phyloP scores from a whole-genome alignment of 352 stramenopile genomes.

The Phytophthora cactorum region DNA sequence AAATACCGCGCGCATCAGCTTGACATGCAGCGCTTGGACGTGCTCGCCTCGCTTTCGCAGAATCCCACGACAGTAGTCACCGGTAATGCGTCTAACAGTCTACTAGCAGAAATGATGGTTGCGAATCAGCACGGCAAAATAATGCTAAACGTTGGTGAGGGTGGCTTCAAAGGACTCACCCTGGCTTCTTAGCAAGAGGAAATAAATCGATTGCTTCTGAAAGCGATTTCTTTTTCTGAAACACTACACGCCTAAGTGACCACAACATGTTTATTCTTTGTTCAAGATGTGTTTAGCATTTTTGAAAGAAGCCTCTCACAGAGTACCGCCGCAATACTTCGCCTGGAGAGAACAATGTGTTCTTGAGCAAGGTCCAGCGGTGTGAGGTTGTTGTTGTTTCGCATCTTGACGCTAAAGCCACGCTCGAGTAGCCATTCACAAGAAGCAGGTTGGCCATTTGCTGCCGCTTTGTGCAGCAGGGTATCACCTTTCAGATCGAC shows the following conservation, averaged over 20 bases:
- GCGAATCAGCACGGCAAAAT: slow-evolving; percentile 52
- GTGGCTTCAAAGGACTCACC: slow-evolving; percentile 29
- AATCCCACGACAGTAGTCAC: slow-evolving; percentile 51
- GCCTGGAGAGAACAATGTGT: slow-evolving; percentile 40
- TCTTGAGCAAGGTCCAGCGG: slow-evolving; percentile 70
- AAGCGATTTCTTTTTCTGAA: no score
- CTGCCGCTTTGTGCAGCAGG: slow-evolving; percentile 76
- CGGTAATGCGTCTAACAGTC: slow-evolving; percentile 51
- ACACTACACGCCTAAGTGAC: no score
- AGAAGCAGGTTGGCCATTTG: slow-evolving; percentile 66
- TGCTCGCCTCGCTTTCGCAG: slow-evolving; percentile 42
- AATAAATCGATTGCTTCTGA: background rate
- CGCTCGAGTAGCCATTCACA: slow-evolving; percentile 76
- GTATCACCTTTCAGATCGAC: slow-evolving; percentile 74
- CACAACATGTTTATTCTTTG: background rate
- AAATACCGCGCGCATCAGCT: slow-evolving; percentile 43
- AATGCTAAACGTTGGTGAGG: slow-evolving; percentile 42
- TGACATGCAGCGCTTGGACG: slow-evolving; percentile 50
- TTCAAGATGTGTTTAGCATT: slow-evolving; percentile 49
- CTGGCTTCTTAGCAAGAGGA: slow-evolving; percentile 22
- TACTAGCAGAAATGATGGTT: slow-evolving; percentile 54
- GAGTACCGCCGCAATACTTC: slow-evolving; percentile 41
- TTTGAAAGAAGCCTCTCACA: slow-evolving; percentile 66
- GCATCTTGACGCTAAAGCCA: slow-evolving; percentile 66
- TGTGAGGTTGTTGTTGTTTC: slow-evolving; percentile 74